These are phyloP conservation scores for Hysterium pulicare DNA, from an alignment of 2,329 filamentous ascomycete species.

Conservation along the genomic window DNA sequence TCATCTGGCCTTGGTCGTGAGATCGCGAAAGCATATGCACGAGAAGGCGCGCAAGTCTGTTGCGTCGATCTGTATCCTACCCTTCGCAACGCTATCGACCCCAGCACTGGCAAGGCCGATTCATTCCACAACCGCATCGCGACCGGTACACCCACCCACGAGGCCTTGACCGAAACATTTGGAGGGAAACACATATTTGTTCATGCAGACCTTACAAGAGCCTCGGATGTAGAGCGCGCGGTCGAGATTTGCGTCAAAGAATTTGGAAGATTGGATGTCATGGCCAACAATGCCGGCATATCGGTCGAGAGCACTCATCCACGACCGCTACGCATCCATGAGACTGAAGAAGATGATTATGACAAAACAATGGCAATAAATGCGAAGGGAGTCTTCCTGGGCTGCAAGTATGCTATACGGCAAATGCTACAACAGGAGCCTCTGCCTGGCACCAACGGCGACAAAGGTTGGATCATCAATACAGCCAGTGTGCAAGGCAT, in stretches of 20 bases:
- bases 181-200: conserved; percentile 24
- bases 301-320: conserved; percentile 25
- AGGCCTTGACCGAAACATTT: conserved; percentile 14
- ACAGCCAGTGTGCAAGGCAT: conserved; percentile 34
- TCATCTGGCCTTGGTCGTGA: conserved; percentile 26
- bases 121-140: conserved; percentile 22
- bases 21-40: conserved; percentile 15
- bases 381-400: conserved; percentile 37
- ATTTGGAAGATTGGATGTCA: conserved; percentile 33
- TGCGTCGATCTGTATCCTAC: conserved; percentile 30
- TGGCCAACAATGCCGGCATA: conserved; percentile 36
- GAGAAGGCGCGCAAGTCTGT: conserved; percentile 17
- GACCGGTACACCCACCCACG: conserved; percentile 14
- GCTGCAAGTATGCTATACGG: conserved; percentile 35
- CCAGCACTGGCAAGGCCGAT: conserved; percentile 28
- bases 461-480: conserved; percentile 40
- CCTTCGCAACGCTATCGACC: conserved; percentile 25
- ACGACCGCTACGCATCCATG: conserved; percentile 20
- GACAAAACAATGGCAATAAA: conserved; percentile 38
- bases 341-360: conserved; percentile 30
- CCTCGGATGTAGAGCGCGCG: conserved; percentile 20
- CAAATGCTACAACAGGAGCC: conserved; percentile 38
- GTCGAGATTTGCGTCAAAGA: conserved; percentile 22
- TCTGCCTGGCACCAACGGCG: conserved; percentile 16
- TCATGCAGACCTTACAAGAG: conserved; percentile 28